phyloP scores from a whole-genome alignment of 371 early-diverging fungal species.

The Quaeritorhiza haematococci region DNA sequence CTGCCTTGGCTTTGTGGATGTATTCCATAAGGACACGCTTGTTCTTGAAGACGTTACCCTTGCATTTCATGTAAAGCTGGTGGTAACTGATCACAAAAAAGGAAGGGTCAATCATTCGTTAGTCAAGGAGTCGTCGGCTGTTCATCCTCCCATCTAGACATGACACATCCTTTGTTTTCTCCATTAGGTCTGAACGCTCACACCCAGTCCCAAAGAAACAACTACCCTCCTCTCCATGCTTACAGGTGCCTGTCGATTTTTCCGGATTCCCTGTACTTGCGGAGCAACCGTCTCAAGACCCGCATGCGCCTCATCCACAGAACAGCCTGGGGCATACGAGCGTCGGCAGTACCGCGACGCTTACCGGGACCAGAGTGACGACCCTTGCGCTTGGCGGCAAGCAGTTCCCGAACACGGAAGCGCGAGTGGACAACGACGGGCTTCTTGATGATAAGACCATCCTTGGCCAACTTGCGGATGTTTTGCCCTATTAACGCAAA shows the following conservation, averaged over 20 bases:
- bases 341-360: slow-evolving; percentile 97
- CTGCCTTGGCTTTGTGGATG: slow-evolving; percentile 99
- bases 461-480: slow-evolving; percentile 95
- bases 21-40: slow-evolving; percentile 99
- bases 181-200: no score
- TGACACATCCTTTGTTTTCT: no score
- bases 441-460: slow-evolving; percentile 97
- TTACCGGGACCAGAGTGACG: slow-evolving; percentile 99
- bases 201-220: no score
- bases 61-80: slow-evolving; percentile 95
- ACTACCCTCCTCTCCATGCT: slow-evolving; percentile 11
- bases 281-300: slow-evolving; percentile 94
- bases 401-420: slow-evolving; percentile 90
- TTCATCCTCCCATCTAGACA: background rate
- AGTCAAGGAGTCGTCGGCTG: background rate
- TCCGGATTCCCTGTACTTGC: slow-evolving; percentile 96
- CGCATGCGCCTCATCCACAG: slow-evolving; percentile 99
- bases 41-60: slow-evolving; percentile 99
- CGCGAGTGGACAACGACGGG: slow-evolving; percentile 90
- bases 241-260: slow-evolving; percentile 97
- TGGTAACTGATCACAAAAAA: no score
- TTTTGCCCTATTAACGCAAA: slow-evolving; percentile 66
- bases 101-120: no score
- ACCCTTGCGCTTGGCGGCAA: slow-evolving; percentile 96
- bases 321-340: slow-evolving; percentile 94